A percentile compares a stretch with the other conserved stretches of the same genome.
Evolutionary conservation across 2,329 filamentous ascomycete species (phyloP).

Genomic region (Gnomoniopsis sp.): DNA sequence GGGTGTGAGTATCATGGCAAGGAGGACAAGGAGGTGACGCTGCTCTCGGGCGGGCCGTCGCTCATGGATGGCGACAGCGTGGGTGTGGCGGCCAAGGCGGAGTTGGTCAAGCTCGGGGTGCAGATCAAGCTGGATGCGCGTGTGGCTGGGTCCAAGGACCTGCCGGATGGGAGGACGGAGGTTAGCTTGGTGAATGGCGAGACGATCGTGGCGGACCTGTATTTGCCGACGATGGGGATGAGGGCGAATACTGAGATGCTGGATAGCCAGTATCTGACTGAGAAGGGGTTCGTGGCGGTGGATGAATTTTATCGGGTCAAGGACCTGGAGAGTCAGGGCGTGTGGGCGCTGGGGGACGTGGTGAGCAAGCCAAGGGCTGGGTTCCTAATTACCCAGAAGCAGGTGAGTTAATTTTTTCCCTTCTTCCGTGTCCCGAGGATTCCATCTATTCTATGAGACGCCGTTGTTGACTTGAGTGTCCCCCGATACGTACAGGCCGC

Average conservation of each 20-base stretch:
- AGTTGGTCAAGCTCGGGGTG: conserved; percentile 54
- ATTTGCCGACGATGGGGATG: conserved; percentile 54
- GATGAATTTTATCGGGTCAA: conserved; percentile 50
- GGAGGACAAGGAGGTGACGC: conserved; percentile 45
- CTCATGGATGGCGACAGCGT: conserved; percentile 43
- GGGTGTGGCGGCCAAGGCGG: conserved; percentile 38
- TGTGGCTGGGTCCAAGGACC: conserved; percentile 32
- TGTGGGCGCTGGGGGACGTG: conserved; percentile 54
- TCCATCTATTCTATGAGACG: background rate
- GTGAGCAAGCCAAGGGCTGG: conserved; percentile 46
- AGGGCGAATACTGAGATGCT: conserved; percentile 54
- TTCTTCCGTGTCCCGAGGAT: background rate
- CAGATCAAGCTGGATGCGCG: conserved; percentile 40
- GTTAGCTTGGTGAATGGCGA: conserved; percentile 44
- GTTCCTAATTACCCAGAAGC: conserved; percentile 44
- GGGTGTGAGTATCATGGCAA: conserved; percentile 43
- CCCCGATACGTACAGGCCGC: conserved; percentile 35
- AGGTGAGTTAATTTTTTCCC: conserved; percentile 31
- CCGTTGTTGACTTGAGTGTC: background rate
- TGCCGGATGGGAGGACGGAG: conserved; percentile 43
- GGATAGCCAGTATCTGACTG: conserved; percentile 39
- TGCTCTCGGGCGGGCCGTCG: conserved; percentile 39
- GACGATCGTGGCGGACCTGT: conserved; percentile 50
- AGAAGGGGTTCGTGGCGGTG: conserved; percentile 42
- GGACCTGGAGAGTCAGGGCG: conserved; percentile 31